Evolutionary conservation across 2,329 filamentous ascomycete species (phyloP).

Genomic region (Penicillium sp.): DNA sequence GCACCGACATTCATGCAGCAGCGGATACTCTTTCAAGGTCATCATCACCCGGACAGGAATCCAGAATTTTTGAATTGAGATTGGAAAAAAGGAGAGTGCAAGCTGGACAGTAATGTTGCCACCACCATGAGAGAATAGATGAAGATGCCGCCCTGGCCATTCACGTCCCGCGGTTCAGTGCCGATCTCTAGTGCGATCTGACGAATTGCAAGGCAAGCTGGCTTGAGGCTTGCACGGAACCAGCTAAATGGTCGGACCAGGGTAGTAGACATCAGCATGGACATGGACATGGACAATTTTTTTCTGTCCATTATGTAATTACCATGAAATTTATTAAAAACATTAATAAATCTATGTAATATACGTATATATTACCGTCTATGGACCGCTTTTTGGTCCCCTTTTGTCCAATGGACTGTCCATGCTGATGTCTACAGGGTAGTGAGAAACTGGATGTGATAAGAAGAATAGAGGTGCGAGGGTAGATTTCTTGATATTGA

Average conservation of each 20-base stretch:
- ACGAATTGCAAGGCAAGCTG: constrained; percentile 19
- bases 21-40: constrained; percentile 17
- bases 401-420: too few species aligned
- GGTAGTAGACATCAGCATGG: constrained; percentile 13
- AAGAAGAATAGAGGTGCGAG: constrained; percentile 21
- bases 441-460: constrained; percentile 21
- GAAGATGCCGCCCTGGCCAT: constrained; percentile 13
- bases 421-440: too few species aligned
- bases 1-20: constrained; percentile 16
- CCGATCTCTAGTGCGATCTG: constrained; percentile 4
- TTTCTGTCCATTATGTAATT: too few species aligned
- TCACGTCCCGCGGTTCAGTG: background rate
- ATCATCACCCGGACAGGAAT: constrained; percentile 24
- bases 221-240: constrained; percentile 18
- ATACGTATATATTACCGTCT: too few species aligned
- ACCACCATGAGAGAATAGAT: constrained; percentile 27
- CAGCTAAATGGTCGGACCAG: constrained; percentile 16
- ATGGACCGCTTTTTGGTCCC: too few species aligned
- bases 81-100: constrained; percentile 13
- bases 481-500: constrained; percentile 21
- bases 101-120: constrained; percentile 21
- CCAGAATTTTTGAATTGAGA: constrained; percentile 17
- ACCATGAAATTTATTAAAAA: too few species aligned
- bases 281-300: too few species aligned
- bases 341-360: too few species aligned